phyloP scores from a whole-genome alignment of 441 rosid species.

The Gossypium davidsonii region DNA sequence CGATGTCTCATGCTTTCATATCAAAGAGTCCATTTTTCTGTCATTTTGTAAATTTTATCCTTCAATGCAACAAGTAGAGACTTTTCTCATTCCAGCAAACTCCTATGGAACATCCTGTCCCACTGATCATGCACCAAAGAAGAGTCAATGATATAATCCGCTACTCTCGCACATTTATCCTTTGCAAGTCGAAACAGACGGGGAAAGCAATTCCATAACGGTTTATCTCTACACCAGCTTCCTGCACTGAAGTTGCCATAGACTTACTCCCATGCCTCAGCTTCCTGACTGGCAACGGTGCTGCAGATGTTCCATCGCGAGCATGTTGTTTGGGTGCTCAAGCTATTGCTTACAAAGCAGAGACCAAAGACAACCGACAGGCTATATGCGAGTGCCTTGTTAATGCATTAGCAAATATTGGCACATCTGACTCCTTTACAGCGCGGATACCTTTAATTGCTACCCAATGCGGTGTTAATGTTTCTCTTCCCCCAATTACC shows the following conservation, averaged over 20 bases:
- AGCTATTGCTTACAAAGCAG: not conserved
- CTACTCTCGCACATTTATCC: too few relatives aligned
- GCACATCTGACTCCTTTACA: slow-evolving; percentile 3
- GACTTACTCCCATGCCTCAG: not conserved
- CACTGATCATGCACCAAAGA: too few relatives aligned
- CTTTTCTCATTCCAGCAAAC: too few relatives aligned
- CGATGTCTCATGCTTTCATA: too few relatives aligned
- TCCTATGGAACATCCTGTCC: too few relatives aligned
- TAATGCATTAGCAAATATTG: not conserved
- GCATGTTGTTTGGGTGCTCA: slow-evolving; percentile 26
- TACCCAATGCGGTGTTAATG: slow-evolving; percentile 21
- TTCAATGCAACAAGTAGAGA: too few relatives aligned
- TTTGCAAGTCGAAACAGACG: too few relatives aligned
- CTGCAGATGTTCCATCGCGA: not conserved
- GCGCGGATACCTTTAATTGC: slow-evolving; percentile 16
- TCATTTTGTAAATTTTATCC: too few relatives aligned
- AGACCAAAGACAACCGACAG: slow-evolving; percentile 9
- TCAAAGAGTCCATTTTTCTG: too few relatives aligned
- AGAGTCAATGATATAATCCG: too few relatives aligned
- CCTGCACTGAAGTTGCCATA: not conserved
- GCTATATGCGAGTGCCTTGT: slow-evolving; percentile 31
- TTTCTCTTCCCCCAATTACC: slow-evolving; percentile 21
- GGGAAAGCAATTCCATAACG: too few relatives aligned
- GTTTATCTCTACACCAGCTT: not conserved
- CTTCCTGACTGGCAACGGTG: not conserved